Base-by-base conservation (phyloP, 225 moss, liverwort and hornwort species). In the Marchantia polymorpha region DNA sequence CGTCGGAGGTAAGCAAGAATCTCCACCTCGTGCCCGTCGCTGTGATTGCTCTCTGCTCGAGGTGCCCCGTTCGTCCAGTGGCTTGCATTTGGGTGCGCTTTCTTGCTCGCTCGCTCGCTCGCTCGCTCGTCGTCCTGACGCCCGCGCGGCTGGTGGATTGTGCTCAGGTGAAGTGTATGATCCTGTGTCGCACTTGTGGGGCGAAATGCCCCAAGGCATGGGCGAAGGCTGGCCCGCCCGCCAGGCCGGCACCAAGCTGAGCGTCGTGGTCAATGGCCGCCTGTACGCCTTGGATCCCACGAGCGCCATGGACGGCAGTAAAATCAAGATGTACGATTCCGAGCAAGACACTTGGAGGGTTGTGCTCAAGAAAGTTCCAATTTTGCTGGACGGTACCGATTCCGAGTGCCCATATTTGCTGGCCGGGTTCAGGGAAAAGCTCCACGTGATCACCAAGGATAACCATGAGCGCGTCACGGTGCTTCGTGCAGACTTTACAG, bases 211-310 rank as follows among this genome's bases (percentile, higher is more conserved):
- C 4, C 82, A 83, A 85, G 94, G 94, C 69, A 97, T 97, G 94
- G 97, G 97, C 17, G 97, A 94, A 69, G 97, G 94, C 48, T 94
- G 97, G 97, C 97, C 97, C 29, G 97, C 97, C 20, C 89, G 97
- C 20, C 97, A 97, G 76, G 97, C 97, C 50, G 94, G 97, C 64
- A 97, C 97, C n/a, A 97, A 94, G 75, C 81, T 97, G 54, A 94
- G 93, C 71, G 94, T 94, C 48, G 94, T 97, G 75, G 97, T 94
- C 77, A 90, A 90, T 69, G 97, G 93, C 14, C 91, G 93, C 52
- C 87, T 94, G 64, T 97, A 94, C 82, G 97, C 97, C 59, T 88
- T 97, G 6, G 94, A 97, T 75, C 97, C 97, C 52, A 92, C 94
- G 69, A 94, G 93, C 82, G 92, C 96, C 48, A 91, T 92, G 89